A percentile compares a stretch with the other conserved stretches of the same genome.
Evolutionary conservation across 768 basidiomycete genomes (phyloP).

Genomic region (Melanogaster broomeanus): DNA sequence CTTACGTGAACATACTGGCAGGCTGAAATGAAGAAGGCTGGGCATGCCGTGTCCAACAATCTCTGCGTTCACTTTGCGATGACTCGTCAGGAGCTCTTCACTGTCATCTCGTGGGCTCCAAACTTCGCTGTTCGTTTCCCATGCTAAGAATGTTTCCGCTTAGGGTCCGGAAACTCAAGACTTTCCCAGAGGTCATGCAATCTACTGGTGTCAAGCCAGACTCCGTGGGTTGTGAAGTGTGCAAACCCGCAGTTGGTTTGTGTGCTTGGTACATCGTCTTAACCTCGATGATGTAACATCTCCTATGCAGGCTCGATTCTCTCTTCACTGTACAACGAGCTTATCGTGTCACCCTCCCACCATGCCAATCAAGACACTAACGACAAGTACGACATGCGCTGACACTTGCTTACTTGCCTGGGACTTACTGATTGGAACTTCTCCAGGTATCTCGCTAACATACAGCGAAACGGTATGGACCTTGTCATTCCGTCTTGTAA

Average conservation of each 20-base stretch:
- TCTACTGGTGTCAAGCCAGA: conserved; percentile 47
- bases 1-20: conserved; percentile 37
- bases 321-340: conserved; percentile 60
- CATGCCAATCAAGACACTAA: conserved; percentile 76
- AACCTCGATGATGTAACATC: not conserved
- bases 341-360: conserved; percentile 60
- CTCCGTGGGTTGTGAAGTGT: conserved; percentile 69
- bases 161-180: conserved; percentile 57
- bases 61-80: conserved; percentile 68
- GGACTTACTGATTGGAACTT: not conserved
- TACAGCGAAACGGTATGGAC: conserved; percentile 60
- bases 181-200: conserved; percentile 56
- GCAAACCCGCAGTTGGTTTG: conserved; percentile 66
- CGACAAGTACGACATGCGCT: conserved; percentile 38
- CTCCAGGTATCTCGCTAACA: conserved; percentile 61
- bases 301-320: conserved; percentile 37
- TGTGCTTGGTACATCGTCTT: not conserved
- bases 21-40: conserved; percentile 68
- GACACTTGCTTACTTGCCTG: not conserved
- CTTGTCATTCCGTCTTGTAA: not conserved
- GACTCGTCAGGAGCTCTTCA: conserved; percentile 68
- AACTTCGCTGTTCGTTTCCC: not conserved
- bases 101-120: conserved; percentile 46
- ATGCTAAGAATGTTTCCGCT: not conserved
- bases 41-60: conserved; percentile 55